Evolutionary conservation across 768 basidiomycete genomes (phyloP).

Genomic region (Lactifluus rugatus): DNA sequence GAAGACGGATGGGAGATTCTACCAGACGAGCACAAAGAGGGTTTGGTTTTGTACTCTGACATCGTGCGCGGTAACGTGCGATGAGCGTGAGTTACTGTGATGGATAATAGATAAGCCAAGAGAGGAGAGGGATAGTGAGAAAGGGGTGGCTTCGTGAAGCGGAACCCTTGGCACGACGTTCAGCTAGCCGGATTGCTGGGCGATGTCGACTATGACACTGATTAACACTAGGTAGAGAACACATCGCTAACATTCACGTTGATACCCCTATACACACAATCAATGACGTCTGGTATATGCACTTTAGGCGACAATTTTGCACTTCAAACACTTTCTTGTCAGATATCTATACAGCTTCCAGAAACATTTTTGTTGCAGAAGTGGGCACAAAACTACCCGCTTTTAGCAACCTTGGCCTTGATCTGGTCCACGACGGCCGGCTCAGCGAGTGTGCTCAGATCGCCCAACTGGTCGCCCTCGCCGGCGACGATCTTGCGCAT

Average conservation of each 20-base stretch:
- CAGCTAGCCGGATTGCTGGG: neutral
- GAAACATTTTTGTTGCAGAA: neutral
- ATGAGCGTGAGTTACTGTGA: neutral
- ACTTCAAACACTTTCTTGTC: neutral
- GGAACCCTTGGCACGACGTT: neutral
- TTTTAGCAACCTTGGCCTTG: constrained; percentile 59
- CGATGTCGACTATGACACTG: constrained; percentile 11
- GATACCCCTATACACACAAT: constrained; percentile 15
- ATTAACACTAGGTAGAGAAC: neutral
- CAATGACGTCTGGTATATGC: constrained; percentile 4
- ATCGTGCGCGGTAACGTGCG: constrained; percentile 3
- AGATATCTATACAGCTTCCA: neutral
- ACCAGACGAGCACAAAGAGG: constrained; percentile 3
- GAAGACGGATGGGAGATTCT: constrained; percentile 16
- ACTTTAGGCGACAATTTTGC: neutral
- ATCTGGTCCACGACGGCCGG: constrained; percentile 78
- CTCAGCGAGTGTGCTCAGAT: constrained; percentile 88
- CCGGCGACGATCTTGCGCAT: constrained; percentile 94
- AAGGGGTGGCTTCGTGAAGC: neutral
- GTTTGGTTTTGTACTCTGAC: constrained; percentile 8
- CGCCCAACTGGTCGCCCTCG: constrained; percentile 92
- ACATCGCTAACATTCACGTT: constrained; percentile 9
- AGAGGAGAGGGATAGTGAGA: neutral
- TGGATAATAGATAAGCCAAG: neutral
- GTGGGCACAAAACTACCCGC: neutral